Conservation (phyloP, 495 filamentous ascomycete species). For the Podospora bellae-mahoneyi region DNA sequence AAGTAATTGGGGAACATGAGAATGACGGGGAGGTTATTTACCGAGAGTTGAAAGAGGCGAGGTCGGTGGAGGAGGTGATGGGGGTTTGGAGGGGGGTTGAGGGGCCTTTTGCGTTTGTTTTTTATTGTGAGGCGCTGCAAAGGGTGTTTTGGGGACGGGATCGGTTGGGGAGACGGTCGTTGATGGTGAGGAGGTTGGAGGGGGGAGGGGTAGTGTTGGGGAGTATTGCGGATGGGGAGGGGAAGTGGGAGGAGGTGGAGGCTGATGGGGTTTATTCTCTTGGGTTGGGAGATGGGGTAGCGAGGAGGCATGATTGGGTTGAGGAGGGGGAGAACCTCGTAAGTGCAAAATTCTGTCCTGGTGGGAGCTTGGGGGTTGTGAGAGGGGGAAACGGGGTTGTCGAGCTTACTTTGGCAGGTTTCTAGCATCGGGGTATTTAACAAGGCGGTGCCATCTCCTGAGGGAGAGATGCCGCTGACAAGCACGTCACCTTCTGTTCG, state of each 20-base stretch:
- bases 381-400: conserved; percentile 22
- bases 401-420: conserved; percentile 50
- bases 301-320: conserved; percentile 27
- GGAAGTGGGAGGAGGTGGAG: conserved; percentile 73
- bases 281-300: conserved; percentile 41
- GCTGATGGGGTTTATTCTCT: conserved; percentile 72
- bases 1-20: conserved; percentile 53
- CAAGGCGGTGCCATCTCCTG: conserved; percentile 40
- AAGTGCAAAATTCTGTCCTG: conserved; percentile 24
- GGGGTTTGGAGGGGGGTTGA: conserved; percentile 60
- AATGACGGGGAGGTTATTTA: conserved; percentile 80
- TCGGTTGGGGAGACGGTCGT: conserved; percentile 78
- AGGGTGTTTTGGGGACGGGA: conserved; percentile 79
- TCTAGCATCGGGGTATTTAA: conserved; percentile 63
- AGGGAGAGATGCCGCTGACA: conserved; percentile 38
- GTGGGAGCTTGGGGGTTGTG: too few relatives aligned
- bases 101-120: conserved; percentile 91
- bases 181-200: conserved; percentile 53
- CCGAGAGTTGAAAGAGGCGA: conserved; percentile 46
- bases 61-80: conserved; percentile 41
- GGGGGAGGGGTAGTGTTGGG: conserved; percentile 60
- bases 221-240: conserved; percentile 64
- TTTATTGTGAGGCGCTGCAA: conserved; percentile 61
- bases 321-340: conserved; percentile 37
- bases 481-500: conserved; percentile 52